phyloP scores from a whole-genome alignment of 1,284 basidiomycete genomes.

The Tremellales sp. region DNA sequence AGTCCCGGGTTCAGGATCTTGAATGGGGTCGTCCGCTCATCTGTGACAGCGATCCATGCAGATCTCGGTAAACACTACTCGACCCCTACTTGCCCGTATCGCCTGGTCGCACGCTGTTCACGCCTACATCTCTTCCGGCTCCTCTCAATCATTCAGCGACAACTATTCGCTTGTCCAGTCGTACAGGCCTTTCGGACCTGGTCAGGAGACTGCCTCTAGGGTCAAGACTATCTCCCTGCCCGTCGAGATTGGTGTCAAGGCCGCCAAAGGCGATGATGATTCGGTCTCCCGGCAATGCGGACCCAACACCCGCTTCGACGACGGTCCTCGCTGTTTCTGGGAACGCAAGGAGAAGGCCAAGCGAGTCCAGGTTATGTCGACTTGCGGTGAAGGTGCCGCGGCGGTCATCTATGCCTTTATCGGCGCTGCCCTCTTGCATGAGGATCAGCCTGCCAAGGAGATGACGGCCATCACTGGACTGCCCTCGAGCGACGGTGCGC shows the following conservation, averaged over 20 bases:
- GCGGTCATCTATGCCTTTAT: conserved; percentile 41
- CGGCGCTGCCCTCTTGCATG: conserved; percentile 31
- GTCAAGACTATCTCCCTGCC: conserved; percentile 25
- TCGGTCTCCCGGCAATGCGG: conserved; percentile 3
- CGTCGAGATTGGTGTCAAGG: conserved; percentile 19
- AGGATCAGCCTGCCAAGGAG: conserved; percentile 35
- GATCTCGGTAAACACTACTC: conserved; percentile 26
- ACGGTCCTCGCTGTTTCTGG: conserved; percentile 24
- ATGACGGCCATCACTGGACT: conserved; percentile 25
- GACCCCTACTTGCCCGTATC: conserved; percentile 31
- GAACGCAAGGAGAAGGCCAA: conserved; percentile 32
- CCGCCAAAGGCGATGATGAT: conserved; percentile 9
- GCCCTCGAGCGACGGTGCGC: conserved; percentile 32
- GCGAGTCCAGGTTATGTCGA: conserved; percentile 30
- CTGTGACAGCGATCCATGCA: conserved; percentile 31
- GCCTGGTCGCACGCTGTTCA: conserved; percentile 48
- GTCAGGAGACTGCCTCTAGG: conserved; percentile 19
- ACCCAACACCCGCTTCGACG: neutral
- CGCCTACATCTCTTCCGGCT: conserved; percentile 36
- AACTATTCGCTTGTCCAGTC: conserved; percentile 24
- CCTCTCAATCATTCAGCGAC: conserved; percentile 15
- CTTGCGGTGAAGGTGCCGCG: conserved; percentile 22
- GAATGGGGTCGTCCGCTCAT: neutral
- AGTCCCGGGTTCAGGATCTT: no score
- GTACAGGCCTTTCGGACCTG: conserved; percentile 27